These are phyloP conservation scores for Lizonia empirigonia DNA, from an alignment of 2,329 filamentous ascomycete species.

Conservation along the genomic window DNA sequence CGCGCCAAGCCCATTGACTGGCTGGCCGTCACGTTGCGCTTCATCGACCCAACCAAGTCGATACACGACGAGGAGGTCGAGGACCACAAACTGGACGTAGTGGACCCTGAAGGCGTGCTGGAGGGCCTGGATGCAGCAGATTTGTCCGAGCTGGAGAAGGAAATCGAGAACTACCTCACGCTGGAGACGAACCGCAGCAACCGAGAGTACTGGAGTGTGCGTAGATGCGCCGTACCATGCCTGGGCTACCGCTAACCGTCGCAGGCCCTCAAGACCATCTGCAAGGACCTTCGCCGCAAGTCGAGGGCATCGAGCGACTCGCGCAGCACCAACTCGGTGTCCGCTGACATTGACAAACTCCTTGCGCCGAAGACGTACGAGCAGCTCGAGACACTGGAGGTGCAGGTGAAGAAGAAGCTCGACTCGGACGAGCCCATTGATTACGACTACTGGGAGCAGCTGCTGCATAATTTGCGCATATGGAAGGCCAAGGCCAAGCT, in stretches of 20 bases:
- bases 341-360: slow-evolving; percentile 85
- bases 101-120: slow-evolving; percentile 81
- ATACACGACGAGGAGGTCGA: slow-evolving; percentile 80
- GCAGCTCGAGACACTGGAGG: slow-evolving; percentile 84
- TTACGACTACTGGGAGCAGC: slow-evolving; percentile 95
- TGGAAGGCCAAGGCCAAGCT: slow-evolving; percentile 93
- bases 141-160: slow-evolving; percentile 76
- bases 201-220: slow-evolving; percentile 81
- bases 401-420: slow-evolving; percentile 84
- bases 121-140: slow-evolving; percentile 71
- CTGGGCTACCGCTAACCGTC: slow-evolving; percentile 18
- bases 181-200: slow-evolving; percentile 81
- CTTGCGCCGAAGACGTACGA: slow-evolving; percentile 83
- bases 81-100: slow-evolving; percentile 74
- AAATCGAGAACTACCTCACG: slow-evolving; percentile 78
- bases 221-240: slow-evolving; percentile 27
- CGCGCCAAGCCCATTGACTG: slow-evolving; percentile 92
- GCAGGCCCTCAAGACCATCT: slow-evolving; percentile 81
- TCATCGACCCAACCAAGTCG: slow-evolving; percentile 83
- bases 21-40: slow-evolving; percentile 86
- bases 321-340: slow-evolving; percentile 79
- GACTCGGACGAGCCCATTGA: slow-evolving; percentile 90
- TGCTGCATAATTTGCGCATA: slow-evolving; percentile 80
- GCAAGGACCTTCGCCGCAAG: slow-evolving; percentile 74
- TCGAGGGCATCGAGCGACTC: slow-evolving; percentile 68